Evolutionary conservation across 306 rosid species (phyloP), one percentile per base, ranked within the genome.

Genomic region (Fragaria vesca): DNA sequence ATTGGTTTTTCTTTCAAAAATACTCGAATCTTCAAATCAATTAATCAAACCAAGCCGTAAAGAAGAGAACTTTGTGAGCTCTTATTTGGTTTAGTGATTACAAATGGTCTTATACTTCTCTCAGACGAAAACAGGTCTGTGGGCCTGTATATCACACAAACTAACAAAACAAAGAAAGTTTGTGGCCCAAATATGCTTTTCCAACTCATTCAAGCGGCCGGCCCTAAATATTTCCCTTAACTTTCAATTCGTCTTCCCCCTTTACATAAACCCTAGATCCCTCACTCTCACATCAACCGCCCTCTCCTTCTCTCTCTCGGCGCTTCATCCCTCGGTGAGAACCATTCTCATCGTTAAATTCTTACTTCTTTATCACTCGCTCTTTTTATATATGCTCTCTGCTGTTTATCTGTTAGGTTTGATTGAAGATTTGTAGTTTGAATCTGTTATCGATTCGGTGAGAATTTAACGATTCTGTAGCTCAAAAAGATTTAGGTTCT

Each of bases 191-290:
- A 32, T 34, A 15, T 7, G 11, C 28, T 38, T 38, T 38, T 21
- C 55, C n/a, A 18, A 15, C n/a, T 20, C 2, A 40, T 12, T 30
- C 8, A 65, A 16, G 69, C 69, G 24, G 69, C 69, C 70, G 70
- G 47, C 46, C 70, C 69, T 65, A 34, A 34, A 2, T 32, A 16
- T 30, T 30, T 30, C 1, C 42, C 43, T 62, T n/a, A 7, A 1
- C 1, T 32, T 63, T 63, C 45, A 65, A 65, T 34, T 65, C 20
- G 12, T 16, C 20, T 16, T 24, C 21, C 2, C 16, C 42, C 68
- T 2, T 66, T 66, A 38, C 71, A 38, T 38, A 66, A 66, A 66
- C 71, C 71, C 71, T 66, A 66, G 48, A 38, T 66, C 28, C 9
- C 48, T 18, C 71, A 8, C 47, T 30, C 69, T 18, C 71, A 66